Evolutionary conservation across 805 yeast genomes (phyloP), one percentile per base, ranked within the genome.

Genomic region (Wickerhamiella nectarea): DNA sequence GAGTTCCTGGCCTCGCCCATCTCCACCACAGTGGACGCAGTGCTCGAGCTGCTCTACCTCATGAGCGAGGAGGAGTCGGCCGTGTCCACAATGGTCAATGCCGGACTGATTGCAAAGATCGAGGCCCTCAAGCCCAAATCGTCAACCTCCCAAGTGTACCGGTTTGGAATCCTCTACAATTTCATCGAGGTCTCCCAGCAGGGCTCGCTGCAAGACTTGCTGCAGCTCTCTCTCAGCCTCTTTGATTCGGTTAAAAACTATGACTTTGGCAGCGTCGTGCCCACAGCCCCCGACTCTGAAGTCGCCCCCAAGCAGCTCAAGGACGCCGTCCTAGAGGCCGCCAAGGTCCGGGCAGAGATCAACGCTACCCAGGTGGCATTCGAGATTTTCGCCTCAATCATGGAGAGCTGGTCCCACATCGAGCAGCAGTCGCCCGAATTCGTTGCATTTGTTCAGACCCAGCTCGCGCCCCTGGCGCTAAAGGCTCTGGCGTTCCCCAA

Each of bases 301-400:
- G 17, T 29, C n/a, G 44, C 34, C 14, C 54, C 54, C 10, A 47
- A 44, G n/a, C 49, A 50, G 28, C 46, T 52, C 36, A 46, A 48
- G 18, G 45, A 36, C 11, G 36, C 39, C 3, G 39, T 35, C 15
- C 35, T 35, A 4, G 39, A 42, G 21, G 19, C 39, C 44, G 38
- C 50, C 11, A 44, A 35, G 5, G 55, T 53, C 17, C 34, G 46
- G 37, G 22, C 48, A 8, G 41, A 41, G 40, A 60, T 80, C 39
- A 78, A 78, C 50, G 69, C 81, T 3, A 63, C 81, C 18, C 94
- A 84, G 52, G 68, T 79, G 0, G 67, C 80, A 0, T 61, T 87
- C 18, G 97, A 89, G 58, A 59, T 89, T 25, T 65, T 84, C 19
- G 75, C 95, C 1, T 80, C 87, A 1, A 66, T 78, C 6, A 71